Evolutionary conservation across 1,139 yeast genomes (phyloP).

Genomic region (Blastobotrys ciferrii): DNA sequence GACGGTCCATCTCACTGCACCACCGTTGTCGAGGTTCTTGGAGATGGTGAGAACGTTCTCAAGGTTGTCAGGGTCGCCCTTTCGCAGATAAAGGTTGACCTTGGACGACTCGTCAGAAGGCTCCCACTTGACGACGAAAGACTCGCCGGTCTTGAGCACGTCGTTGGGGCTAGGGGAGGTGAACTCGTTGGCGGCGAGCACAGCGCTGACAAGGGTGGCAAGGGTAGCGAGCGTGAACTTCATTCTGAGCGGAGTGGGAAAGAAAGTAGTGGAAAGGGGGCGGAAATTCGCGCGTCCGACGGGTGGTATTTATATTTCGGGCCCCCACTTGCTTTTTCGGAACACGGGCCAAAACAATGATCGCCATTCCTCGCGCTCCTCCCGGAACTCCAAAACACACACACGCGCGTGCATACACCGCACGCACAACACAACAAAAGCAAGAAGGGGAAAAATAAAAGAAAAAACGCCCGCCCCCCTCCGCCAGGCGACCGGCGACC

Average conservation of each 20-base stretch:
- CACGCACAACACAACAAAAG: neutral
- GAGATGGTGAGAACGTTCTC: slow-evolving; percentile 38
- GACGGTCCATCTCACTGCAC: slow-evolving; percentile 40
- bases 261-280: neutral
- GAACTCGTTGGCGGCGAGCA: slow-evolving; percentile 33
- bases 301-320: slow-evolving; percentile 1
- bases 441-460: neutral
- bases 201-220: slow-evolving; percentile 21
- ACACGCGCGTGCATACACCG: neutral
- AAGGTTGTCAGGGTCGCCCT: slow-evolving; percentile 37
- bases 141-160: slow-evolving; percentile 35
- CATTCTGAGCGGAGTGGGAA: slow-evolving; percentile 13
- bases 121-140: slow-evolving; percentile 37
- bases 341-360: slow-evolving; percentile 1
- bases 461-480: neutral
- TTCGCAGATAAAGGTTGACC: slow-evolving; percentile 34
- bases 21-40: slow-evolving; percentile 35
- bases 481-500: no score
- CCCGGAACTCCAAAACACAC: neutral
- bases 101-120: slow-evolving; percentile 35
- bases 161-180: slow-evolving; percentile 33
- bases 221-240: slow-evolving; percentile 15
- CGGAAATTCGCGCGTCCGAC: neutral
- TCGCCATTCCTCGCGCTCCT: slow-evolving; percentile 6
- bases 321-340: slow-evolving; percentile 2